These are phyloP conservation scores for Naganishia onofrii DNA, from an alignment of 768 basidiomycete genomes.

Conservation along the genomic window DNA sequence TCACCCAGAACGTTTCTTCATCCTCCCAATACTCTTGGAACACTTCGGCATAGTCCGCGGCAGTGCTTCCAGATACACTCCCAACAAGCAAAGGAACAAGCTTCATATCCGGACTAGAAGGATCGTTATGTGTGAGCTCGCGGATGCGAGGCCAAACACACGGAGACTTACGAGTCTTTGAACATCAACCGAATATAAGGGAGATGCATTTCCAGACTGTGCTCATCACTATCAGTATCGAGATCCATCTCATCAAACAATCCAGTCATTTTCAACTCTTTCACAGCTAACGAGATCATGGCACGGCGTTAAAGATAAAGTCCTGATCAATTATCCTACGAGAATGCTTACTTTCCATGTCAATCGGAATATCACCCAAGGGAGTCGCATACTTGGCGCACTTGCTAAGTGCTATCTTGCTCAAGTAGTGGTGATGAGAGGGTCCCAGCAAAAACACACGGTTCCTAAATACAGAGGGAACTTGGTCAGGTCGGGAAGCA, in stretches of 20 bases:
- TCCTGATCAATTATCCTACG: too few relatives aligned
- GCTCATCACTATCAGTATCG: constrained; percentile 82
- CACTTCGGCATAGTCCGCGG: constrained; percentile 61
- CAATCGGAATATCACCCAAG: constrained; percentile 74
- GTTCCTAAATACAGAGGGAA: constrained; percentile 60
- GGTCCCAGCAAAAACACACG: constrained; percentile 93
- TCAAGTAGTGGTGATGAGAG: constrained; percentile 84
- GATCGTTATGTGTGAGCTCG: too few relatives aligned
- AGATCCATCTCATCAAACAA: constrained; percentile 68
- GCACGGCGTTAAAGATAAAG: neutral
- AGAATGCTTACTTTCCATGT: constrained; percentile 66
- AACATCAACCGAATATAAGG: constrained; percentile 57
- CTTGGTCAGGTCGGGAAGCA: neutral
- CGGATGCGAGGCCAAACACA: neutral
- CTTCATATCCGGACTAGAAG: constrained; percentile 64
- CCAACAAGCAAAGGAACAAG: constrained; percentile 92
- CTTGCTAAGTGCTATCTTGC: constrained; percentile 79
- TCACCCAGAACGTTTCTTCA: constrained; percentile 78
- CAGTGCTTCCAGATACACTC: constrained; percentile 57
- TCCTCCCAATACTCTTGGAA: constrained; percentile 76
- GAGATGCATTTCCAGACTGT: constrained; percentile 96
- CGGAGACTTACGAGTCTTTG: constrained; percentile 35
- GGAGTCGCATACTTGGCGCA: constrained; percentile 80
- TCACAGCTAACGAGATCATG: constrained; percentile 58
- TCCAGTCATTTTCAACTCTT: constrained; percentile 64